Base-by-base conservation (phyloP, 1,284 basidiomycete species). In the Boletus albobrunnescens region DNA sequence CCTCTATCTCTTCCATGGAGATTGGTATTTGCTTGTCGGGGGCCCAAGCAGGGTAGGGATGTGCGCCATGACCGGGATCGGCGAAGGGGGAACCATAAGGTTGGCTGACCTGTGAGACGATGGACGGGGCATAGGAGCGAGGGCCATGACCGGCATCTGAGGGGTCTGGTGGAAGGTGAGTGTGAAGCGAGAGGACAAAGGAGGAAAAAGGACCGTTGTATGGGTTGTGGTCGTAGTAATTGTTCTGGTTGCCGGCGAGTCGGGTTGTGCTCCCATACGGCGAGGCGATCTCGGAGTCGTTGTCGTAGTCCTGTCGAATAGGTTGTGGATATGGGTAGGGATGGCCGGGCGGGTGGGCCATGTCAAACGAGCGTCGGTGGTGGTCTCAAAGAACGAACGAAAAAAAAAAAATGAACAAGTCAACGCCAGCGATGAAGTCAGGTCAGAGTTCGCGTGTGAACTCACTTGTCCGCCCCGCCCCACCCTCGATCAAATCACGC, bases 1-100 rank as follows among this genome's bases (percentile, higher is more conserved):
- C 96, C 71, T 99, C 96, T 55, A 99, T 97, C 71, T 99, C 95
- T 62, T 99, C 95, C 56, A 91, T 95, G 42, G 93, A 94, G 64
- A 99, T 87, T 49, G 95, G 96, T 56, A 97, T 95, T 67, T 94
- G 88, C 56, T 90, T 86, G 58, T 96, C 91, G 35, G 87, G 78
- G 28, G 89, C 83, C 95, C 96, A 99, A 32, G 94, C 94, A 40
- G 96, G 95, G 66, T 93, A 95, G 20, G 89, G 90, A 57, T 94
- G 87, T 32, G 75, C 68, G 22, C 77, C 70, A 12, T 71, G 72
- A 44, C 77, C 78, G 19, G 81, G 75, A 67, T 84, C 80, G 59
- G 71, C 72, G 64, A 77, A 80, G 51, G 78, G 79, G 23, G 78
- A 79, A 36, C 75, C 73, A 59, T 71, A 77, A 53, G 71, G 71